Percentiles rank a stretch among this genome's conserved stretches.
These are phyloP conservation scores for Rubia tinctorum DNA, from an alignment of 305 asterid species.

Conservation along the genomic window DNA sequence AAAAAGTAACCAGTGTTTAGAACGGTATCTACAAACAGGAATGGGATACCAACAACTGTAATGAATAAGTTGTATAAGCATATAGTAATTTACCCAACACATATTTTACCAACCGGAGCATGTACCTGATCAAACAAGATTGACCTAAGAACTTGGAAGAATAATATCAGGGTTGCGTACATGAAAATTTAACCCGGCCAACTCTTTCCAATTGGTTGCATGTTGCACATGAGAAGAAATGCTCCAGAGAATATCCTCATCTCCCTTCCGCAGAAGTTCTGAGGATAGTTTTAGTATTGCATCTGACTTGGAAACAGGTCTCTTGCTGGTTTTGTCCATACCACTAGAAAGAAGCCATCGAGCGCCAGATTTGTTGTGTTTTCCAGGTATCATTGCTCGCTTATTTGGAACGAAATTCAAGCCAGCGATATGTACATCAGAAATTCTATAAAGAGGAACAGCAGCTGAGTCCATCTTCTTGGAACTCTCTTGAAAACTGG, in stretches of 20 bases:
- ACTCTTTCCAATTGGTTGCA: slow-evolving; percentile 43
- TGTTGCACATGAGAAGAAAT: slow-evolving; percentile 41
- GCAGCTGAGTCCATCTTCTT: slow-evolving; percentile 11
- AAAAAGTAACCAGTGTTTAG: background rate
- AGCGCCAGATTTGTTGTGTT: slow-evolving; percentile 61
- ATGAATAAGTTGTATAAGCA: background rate
- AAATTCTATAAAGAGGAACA: slow-evolving; percentile 43
- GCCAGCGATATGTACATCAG: slow-evolving; percentile 59
- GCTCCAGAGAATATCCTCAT: slow-evolving; percentile 68
- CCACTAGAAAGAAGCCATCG: slow-evolving; percentile 80
- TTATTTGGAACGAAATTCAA: slow-evolving; percentile 34
- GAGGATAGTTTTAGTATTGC: slow-evolving; percentile 37
- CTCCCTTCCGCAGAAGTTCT: slow-evolving; percentile 25
- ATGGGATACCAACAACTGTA: background rate
- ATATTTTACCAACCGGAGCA: background rate
- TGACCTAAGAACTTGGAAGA: slow-evolving; percentile 38
- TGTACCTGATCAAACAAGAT: background rate
- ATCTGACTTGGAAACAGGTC: slow-evolving; percentile 30
- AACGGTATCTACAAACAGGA: background rate
- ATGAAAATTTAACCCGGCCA: slow-evolving; percentile 45
- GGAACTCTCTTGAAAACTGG: slow-evolving; percentile 18
- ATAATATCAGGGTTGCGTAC: slow-evolving; percentile 70
- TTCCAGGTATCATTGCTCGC: slow-evolving; percentile 43
- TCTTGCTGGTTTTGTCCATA: slow-evolving; percentile 41
- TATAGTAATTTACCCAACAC: background rate